phyloP scores from a whole-genome alignment of 2,329 filamentous ascomycete species.

The Aaosphaeria arxii region DNA sequence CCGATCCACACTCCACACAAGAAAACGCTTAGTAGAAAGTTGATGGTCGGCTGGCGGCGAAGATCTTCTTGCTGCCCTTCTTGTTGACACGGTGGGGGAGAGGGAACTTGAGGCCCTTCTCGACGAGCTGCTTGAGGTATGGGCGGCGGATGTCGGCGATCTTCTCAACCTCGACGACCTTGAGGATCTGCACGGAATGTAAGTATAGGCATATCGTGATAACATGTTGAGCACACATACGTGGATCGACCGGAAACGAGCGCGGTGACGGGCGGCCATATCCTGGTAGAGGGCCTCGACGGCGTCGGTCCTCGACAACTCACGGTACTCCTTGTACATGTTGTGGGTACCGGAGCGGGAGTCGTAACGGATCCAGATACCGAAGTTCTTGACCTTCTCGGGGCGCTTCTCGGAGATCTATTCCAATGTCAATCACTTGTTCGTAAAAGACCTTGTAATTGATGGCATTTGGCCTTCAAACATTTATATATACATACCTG shows the following conservation, averaged over 20 bases:
- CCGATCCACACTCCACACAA: conserved; percentile 38
- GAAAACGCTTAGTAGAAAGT: conserved; percentile 84
- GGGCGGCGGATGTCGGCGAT: conserved; percentile 91
- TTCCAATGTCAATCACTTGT: background rate
- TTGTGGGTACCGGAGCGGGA: conserved; percentile 99
- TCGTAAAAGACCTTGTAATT: background rate
- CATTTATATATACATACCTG: conserved; percentile 61
- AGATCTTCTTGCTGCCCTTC: conserved; percentile 82
- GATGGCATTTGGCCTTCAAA: conserved; percentile 5
- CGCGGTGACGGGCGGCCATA: conserved; percentile 98
- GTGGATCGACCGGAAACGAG: conserved; percentile 97
- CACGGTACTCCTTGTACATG: conserved; percentile 99
- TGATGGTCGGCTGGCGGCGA: conserved; percentile 86
- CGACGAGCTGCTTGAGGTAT: conserved; percentile 98
- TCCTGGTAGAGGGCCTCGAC: conserved; percentile 98
- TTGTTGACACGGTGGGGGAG: conserved; percentile 94
- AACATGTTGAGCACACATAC: conserved; percentile 57
- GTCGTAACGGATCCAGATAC: conserved; percentile 99
- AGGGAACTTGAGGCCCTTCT: conserved; percentile 96
- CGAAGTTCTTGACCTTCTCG: conserved; percentile 99
- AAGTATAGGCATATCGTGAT: background rate
- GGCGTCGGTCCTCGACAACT: conserved; percentile 93
- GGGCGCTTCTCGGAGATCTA: conserved; percentile 99
- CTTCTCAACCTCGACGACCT: conserved; percentile 97
- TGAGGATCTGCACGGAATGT: conserved; percentile 70